Base-by-base conservation (phyloP, 1,284 basidiomycete species). In the Apiotrichum porosum region DNA sequence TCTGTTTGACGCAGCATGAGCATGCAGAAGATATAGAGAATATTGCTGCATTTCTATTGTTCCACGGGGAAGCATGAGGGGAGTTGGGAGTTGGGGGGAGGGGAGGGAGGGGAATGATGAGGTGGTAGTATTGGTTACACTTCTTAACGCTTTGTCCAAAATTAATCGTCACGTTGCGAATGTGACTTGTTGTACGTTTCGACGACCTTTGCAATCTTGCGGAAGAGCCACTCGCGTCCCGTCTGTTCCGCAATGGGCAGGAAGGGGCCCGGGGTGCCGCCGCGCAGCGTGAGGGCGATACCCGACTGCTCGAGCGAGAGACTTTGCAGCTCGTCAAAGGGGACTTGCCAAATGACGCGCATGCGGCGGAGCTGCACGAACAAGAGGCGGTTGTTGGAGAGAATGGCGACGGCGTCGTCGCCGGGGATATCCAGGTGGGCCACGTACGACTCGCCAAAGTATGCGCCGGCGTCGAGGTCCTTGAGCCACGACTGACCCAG, bases 401-500 rank as follows among this genome's bases (percentile, higher is more conserved):
- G 75, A 35, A 95, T 78, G 24, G 90, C 81, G 8, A 93, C 84
- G 51, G 85, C 85, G 71, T 94, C 90, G 48, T 84, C 83, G 10
- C 84, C 86, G 31, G 84, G 82, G 22, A 86, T 78, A 68, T 86
- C 86, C 50, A 94, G 84, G 66, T 97, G 93, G 8, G 93, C 92
- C 37, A 97, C 86, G 66, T 97, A 98, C 40, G 76, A 76, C 64
- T 97, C 93, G 59, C 81, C 77, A 57, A 89, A 81, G 72, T 86
- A 93, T 31, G 81, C 77, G 15, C 93, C 93, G 2, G 58, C 53
- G 24, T 65, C 62, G 21, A 97, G 76, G 65, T 95, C 93, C 67
- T 80, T 79, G 78, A 98, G 84, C 95, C 95, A 98, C 62, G 86
- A 90, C 70, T 98, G 95, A 6, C 95, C 95, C 4, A 91, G 76